Evolutionary conservation across 179 eudicot species (phyloP), one percentile per base, ranked within the genome.

Genomic region (Drosera spatulata): DNA sequence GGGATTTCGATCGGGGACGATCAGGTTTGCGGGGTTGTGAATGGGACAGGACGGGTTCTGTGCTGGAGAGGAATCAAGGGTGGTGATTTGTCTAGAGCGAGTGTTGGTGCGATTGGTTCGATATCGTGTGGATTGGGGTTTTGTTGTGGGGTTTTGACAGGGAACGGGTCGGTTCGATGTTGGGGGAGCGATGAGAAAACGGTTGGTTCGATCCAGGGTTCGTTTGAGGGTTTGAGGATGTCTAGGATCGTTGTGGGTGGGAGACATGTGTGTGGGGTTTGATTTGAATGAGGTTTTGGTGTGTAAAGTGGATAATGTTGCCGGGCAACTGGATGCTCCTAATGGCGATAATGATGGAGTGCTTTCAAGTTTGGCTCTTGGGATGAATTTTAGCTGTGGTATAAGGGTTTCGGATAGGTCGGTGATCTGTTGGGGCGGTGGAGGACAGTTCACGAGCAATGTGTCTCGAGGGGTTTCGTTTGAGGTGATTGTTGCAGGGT

Each of bases 401-500:
- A 77, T 86, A 63, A 70, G 83, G 37, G 60, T 67, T 57, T 65
- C 56, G 10, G 86, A 86, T 66, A 64, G 65, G n/a, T 63, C 80
- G 2, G 96, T 86, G 12, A 82, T 75, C 11, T 88, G 96, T 70
- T 88, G 96, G 96, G 96, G 96, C 50, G 80, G 76, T 6, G 62
- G 53, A 15, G 79, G 75, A 9, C 69, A 42, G 7, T 76, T 69
- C 64, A 67, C 81, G 2, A 77, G 69, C 60, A 68, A 73, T 62
- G 15, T 67, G 40, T 71, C 65, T 0, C 42, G 65, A 39, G 73
- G 73, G 43, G 53, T 80, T 53, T 73, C 73, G n/a, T 88, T 88
- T 66, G 95, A 88, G 55, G 68, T 78, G 3, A 77, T 88, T 60
- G 75, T 70, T 62, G 83, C 86, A 8, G 96, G 96, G 0, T 64